Evolutionary conservation across 1,284 basidiomycete species (phyloP).

Genomic region (Cystobasidium pallidum): DNA sequence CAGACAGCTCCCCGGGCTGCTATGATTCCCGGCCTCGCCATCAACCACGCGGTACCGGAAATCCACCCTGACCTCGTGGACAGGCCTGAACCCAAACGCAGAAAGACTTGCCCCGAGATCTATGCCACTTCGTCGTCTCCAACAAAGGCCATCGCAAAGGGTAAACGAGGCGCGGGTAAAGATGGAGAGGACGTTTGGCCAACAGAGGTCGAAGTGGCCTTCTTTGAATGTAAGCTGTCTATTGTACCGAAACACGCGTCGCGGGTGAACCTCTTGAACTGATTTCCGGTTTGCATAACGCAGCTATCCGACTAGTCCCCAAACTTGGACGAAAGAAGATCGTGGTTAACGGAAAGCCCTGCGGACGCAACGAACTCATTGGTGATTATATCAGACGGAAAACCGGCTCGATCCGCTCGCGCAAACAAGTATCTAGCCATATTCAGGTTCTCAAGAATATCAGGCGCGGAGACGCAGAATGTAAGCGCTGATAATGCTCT

Average conservation of each 20-base stretch:
- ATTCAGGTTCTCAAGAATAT: conserved; percentile 58
- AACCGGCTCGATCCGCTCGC: conserved; percentile 56
- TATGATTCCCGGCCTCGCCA: conserved; percentile 37
- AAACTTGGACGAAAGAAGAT: conserved; percentile 60
- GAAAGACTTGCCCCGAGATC: conserved; percentile 45
- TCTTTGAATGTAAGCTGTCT: conserved; percentile 55
- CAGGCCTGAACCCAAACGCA: conserved; percentile 41
- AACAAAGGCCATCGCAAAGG: not conserved
- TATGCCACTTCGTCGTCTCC: conserved; percentile 25
- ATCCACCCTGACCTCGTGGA: conserved; percentile 18
- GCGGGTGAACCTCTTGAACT: not conserved
- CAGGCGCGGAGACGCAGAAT: conserved; percentile 56
- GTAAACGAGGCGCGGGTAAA: conserved; percentile 46
- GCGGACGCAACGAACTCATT: conserved; percentile 63
- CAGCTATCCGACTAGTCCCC: conserved; percentile 58
- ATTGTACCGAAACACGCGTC: conserved; percentile 4
- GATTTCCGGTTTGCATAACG: not conserved
- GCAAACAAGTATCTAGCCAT: conserved; percentile 58
- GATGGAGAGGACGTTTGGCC: conserved; percentile 58
- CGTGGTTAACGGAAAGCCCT: conserved; percentile 60
- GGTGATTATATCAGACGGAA: conserved; percentile 60
- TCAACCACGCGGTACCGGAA: conserved; percentile 24
- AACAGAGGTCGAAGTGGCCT: conserved; percentile 58
- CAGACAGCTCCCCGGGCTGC: conserved; percentile 36
- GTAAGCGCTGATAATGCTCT: conserved; percentile 43